Base-by-base conservation (phyloP, 306 rosid genomes). In the Hippophae rhamnoides region DNA sequence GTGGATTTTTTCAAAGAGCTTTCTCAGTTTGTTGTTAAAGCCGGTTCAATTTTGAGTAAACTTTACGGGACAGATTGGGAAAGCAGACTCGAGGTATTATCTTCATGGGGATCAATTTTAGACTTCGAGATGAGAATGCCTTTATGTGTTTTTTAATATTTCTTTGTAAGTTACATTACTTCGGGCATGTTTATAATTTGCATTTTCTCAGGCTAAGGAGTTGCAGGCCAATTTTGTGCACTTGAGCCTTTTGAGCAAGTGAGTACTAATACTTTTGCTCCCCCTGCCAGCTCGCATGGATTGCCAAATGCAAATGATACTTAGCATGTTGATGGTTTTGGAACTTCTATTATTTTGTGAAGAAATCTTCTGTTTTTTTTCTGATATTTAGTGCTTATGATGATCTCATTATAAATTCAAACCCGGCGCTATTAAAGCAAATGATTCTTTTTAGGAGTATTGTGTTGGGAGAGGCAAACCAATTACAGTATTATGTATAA, bases 11-110 rank as follows among this genome's bases (percentile, higher is more conserved):
- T 89, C 69, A 93, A 82, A 81, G 99, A 93, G 82, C 84, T 93
- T 66, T 95, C 97, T 62, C 99, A 93, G 78, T 89, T 82, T 82
- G 77, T 89, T 61, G 94, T 82, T 7, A 93, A 86, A 76, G 90
- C 94, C 46, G 94, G 99, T 74, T 73, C 90, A 56, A 72, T 78
- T 66, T 74, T 93, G 61, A 86, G 85, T 65, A 70, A 69, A 68
- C 12, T 75, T 41, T 86, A 84, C 67, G 99, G 99, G 57, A 13
- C 76, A 7, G 99, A 93, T 81, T 93, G 99, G 99, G 97, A 93
- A 70, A 80, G 56, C 74, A 93, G 78, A 81, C 89, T 93, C 31
- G 87, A 89, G 99, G 99, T 89, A 82, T 65, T 61, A 31, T 47
- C 47, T 51, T 62, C 45, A 14, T 52, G n/a, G 61, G 47, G 57